These are phyloP conservation scores for Kuraishia borneana DNA, from an alignment of 805 yeast genomes.

Conservation along the genomic window DNA sequence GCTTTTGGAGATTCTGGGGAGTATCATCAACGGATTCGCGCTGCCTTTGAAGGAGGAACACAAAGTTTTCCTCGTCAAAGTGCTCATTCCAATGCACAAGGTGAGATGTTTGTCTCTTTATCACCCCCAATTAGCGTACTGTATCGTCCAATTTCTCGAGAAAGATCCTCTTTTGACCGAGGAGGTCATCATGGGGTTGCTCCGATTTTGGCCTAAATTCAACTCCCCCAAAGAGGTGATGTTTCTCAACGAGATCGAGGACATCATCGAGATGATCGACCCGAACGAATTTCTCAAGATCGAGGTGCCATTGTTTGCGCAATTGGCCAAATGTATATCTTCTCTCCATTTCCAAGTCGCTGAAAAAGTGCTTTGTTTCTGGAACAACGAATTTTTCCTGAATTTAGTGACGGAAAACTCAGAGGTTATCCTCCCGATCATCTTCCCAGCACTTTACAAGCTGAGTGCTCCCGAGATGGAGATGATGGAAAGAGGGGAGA, in stretches of 20 bases:
- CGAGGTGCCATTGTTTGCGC: slow-evolving; percentile 88
- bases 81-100: slow-evolving; percentile 86
- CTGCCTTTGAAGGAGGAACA: slow-evolving; percentile 95
- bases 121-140: slow-evolving; percentile 95
- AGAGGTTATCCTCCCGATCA: slow-evolving; percentile 83
- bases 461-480: slow-evolving; percentile 38
- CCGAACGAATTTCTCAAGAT: slow-evolving; percentile 85
- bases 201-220: slow-evolving; percentile 94
- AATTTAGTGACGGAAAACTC: slow-evolving; percentile 86
- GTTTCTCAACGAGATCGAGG: slow-evolving; percentile 94
- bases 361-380: slow-evolving; percentile 86
- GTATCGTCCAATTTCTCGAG: slow-evolving; percentile 92
- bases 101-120: slow-evolving; percentile 79
- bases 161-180: slow-evolving; percentile 89
- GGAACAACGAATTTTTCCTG: slow-evolving; percentile 91
- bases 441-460: slow-evolving; percentile 84
- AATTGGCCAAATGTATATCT: slow-evolving; percentile 84
- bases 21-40: slow-evolving; percentile 96
- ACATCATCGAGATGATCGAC: slow-evolving; percentile 92
- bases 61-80: slow-evolving; percentile 77
- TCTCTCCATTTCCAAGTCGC: slow-evolving; percentile 96
- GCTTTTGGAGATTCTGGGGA: slow-evolving; percentile 86
- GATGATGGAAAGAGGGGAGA: slow-evolving; percentile 5
- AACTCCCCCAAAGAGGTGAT: slow-evolving; percentile 92
- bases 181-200: slow-evolving; percentile 89